Percentiles rank a stretch among this genome's conserved stretches.
Evolutionary conservation across 1,284 basidiomycete genomes (phyloP).

Genomic region (Cutaneotrichosporon spelunceum): DNA sequence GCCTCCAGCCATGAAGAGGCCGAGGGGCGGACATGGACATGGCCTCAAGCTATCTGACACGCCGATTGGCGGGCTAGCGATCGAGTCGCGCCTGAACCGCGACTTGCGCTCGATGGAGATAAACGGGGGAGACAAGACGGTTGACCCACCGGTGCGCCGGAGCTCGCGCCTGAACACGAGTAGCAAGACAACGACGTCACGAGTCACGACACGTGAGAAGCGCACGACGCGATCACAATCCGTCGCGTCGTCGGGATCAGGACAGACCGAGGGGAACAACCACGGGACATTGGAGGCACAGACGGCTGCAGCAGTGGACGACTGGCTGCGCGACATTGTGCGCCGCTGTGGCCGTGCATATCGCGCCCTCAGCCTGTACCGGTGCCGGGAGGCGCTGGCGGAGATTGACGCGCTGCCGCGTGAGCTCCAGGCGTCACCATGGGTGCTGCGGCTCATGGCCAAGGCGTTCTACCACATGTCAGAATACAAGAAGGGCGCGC

Average conservation of each 20-base stretch:
- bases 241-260: constrained; percentile 58
- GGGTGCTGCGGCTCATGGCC: constrained; percentile 75
- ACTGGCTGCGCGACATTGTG: constrained; percentile 75
- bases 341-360: constrained; percentile 74
- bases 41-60: constrained; percentile 12
- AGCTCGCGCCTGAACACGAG: constrained; percentile 40
- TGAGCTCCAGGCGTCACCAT: constrained; percentile 68
- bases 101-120: constrained; percentile 36
- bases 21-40: constrained; percentile 30
- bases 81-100: constrained; percentile 27
- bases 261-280: constrained; percentile 60
- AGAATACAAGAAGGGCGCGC: constrained; percentile 78
- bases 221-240: constrained; percentile 38
- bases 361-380: constrained; percentile 68
- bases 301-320: constrained; percentile 70
- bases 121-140: constrained; percentile 30
- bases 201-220: constrained; percentile 26
- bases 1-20: constrained; percentile 48
- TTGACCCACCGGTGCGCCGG: constrained; percentile 32
- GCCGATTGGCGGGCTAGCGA: constrained; percentile 14
- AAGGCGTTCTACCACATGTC: constrained; percentile 80
- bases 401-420: constrained; percentile 73
- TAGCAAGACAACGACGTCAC: constrained; percentile 19
- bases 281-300: constrained; percentile 65
- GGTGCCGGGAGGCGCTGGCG: constrained; percentile 67